Base-by-base conservation (phyloP, 2,329 filamentous ascomycete species). In the Lizonia empirigonia region DNA sequence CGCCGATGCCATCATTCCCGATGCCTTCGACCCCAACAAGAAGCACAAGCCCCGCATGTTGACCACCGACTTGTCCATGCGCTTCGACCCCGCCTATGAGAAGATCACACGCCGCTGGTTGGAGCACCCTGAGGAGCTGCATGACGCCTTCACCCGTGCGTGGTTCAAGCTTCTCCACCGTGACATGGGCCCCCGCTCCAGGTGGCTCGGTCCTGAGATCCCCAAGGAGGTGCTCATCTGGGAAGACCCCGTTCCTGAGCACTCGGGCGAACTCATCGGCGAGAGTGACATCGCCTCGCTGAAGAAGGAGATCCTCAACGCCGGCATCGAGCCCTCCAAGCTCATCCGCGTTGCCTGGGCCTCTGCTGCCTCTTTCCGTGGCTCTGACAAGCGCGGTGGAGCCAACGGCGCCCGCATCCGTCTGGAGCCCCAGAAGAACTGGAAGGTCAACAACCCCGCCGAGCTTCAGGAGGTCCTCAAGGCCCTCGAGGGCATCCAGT, bases 161-260 rank as follows among this genome's bases (percentile, higher is more conserved):
- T 92, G 89, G 89, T 92, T 90, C 83, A 91, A 92, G 83, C 82
- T 92, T 33, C 79, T 88, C 26, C 89, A 92, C 77, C 88, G 89
- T 76, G 89, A 91, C 71, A 82, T 92, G 76, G 89, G 89, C 13
- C 89, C 89, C 34, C 78, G 83, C 45, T 70, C 80, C 19, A 87
- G 86, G 68, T 91, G 88, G 79, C 66, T 91, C 37, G 89, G 89
- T 23, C 88, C 89, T 1, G 89, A 92, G 74, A 78, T 90, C 15
- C 88, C 89, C 38, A 77, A 79, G 44, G 86, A 91, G 78, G 77
- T 79, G 10, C 78, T 87, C n/a, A 67, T 85, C 64, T 92, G 89
- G 89, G 86, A 91, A 67, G 89, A 92, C 66, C 86, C 86, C 10
- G 74, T 91, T 39, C 88, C 89, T 19, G 70, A 79, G 5, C 73